Evolutionary conservation across 2,329 filamentous ascomycete species (phyloP), one percentile per base, ranked within the genome.

Genomic region (Trichoderma sp.): DNA sequence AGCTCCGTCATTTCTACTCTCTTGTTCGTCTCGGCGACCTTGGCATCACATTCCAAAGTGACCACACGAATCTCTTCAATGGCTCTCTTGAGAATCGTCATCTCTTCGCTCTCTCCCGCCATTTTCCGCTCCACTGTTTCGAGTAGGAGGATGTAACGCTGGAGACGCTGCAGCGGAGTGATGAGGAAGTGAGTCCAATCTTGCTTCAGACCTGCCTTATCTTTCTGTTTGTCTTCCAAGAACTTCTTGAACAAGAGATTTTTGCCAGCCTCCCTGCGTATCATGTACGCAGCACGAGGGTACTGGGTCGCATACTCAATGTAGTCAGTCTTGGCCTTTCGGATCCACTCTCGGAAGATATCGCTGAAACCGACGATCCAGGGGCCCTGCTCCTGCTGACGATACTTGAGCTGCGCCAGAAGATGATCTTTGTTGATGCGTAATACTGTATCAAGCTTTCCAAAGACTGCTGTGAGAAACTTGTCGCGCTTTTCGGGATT

Each of bases 281-380:
- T 90, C 68, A 95, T 85, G 78, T 93, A 95, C 47, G 90, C 91
- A 1, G 96, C 95, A 72, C 91, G 90, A 0, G 95, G 95, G 76
- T 96, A 98, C 0, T 91, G 91, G 1, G 92, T 91, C 50, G 95
- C 95, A 80, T 98, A 99, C 72, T 97, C 94, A 73, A 98, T 90
- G 79, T 98, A 99, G 12, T 93, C 92, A 3, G 88, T 85, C 80
- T 92, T 94, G 36, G 96, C 96, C 81, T 98, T 98, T 74, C 96
- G 90, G 73, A 98, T 97, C 96, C 96, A 99, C 82, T 99, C 96
- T 72, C 96, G 88, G 85, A 99, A 98, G 64, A 99, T 93, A 78
- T 98, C 96, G 79, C 95, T 98, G 82, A 98, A 98, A 3, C 96
- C 96, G 13, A 89, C 86, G 72, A 99, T 91, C 90, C 94, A 99